Base-by-base conservation (phyloP, 345 rosid species). In the Hibiscus trionum region DNA sequence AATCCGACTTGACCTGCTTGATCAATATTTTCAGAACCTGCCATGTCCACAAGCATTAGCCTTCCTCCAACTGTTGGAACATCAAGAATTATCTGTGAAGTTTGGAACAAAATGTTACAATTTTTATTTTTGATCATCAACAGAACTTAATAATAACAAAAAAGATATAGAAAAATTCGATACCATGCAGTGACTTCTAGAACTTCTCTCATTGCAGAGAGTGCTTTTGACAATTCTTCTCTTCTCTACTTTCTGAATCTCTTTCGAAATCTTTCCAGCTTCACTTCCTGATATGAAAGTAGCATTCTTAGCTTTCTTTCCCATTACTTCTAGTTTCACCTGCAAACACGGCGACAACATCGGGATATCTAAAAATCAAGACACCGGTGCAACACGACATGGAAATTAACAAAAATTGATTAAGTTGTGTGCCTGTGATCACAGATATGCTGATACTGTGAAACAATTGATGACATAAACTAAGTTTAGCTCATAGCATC, bases 1-100 rank as follows among this genome's bases (percentile, higher is more conserved):
- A 88, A 88, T 50, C 93, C 95, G 44, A 72, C 83, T 77, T 94
- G 99, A 3, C 99, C 99, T 37, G 98, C 98, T 79, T 90, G 97
- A 72, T 94, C 98, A 52, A 91, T 94, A 78, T 94, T 94, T 64
- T 94, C 98, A 17, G 98, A 94, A 74, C 98, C 98, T 66, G 99
- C 99, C 99, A 94, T 94, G 71, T 94, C 99, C 21, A 94, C 99
- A 56, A 94, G 97, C 99, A 94, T 91, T 63, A 94, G 81, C 70
- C 91, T 82, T 77, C 99, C 99, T 47, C 99, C 99, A 64, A 94
- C 97, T 0, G 97, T 89, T 21, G 99, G 99, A 24, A 92, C 99
- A 85, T 94, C 97, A 57, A 94, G 91, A 57, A 92, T 88, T 62
- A 94, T 88, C 99, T 94, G 83, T 64, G 52, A 16, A 71, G 50